A percentile compares a stretch with the other conserved stretches of the same genome.
Evolutionary conservation across 441 rosid genomes (phyloP).

Genomic region (Pelargonium myrrhifolium): DNA sequence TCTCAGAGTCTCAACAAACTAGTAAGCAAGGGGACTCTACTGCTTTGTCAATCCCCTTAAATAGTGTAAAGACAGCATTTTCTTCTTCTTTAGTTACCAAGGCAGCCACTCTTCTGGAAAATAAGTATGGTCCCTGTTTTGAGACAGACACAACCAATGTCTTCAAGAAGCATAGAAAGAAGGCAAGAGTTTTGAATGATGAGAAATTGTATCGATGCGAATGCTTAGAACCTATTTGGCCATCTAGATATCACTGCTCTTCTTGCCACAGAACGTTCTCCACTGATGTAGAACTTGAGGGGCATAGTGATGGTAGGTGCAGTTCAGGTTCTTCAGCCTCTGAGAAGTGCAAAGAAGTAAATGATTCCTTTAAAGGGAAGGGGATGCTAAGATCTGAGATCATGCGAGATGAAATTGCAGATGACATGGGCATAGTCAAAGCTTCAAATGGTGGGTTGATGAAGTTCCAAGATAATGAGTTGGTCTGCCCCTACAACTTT

Average conservation of each 20-base stretch:
- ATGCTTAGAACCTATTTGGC: slow-evolving; percentile 83
- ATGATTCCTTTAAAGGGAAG: slow-evolving; percentile 36
- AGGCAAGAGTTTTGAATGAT: slow-evolving; percentile 35
- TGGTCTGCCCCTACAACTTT: slow-evolving; percentile 53
- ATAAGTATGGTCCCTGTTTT: slow-evolving; percentile 53
- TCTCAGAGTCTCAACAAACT: slow-evolving; percentile 34
- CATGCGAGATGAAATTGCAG: slow-evolving; percentile 25
- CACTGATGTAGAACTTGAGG: slow-evolving; percentile 46
- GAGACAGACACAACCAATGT: slow-evolving; percentile 36
- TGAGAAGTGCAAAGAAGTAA: slow-evolving; percentile 42
- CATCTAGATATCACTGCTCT: slow-evolving; percentile 71
- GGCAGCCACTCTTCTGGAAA: slow-evolving; percentile 67
- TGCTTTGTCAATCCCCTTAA: slow-evolving; percentile 18
- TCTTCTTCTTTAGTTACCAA: slow-evolving; percentile 48
- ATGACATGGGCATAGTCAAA: slow-evolving; percentile 30
- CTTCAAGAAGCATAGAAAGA: slow-evolving; percentile 45
- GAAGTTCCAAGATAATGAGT: slow-evolving; percentile 49
- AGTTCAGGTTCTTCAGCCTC: slow-evolving; percentile 29
- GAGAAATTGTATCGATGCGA: slow-evolving; percentile 66
- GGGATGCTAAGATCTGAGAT: slow-evolving; percentile 32
- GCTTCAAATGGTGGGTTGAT: slow-evolving; percentile 42
- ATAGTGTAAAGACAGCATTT: slow-evolving; percentile 24
- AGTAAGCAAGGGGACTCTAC: slow-evolving; percentile 29
- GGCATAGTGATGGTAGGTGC: slow-evolving; percentile 60
- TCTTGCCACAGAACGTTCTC: slow-evolving; percentile 72